Evolutionary conservation across 805 yeast genomes (phyloP).

Genomic region (Metschnikowia gelsemii): DNA sequence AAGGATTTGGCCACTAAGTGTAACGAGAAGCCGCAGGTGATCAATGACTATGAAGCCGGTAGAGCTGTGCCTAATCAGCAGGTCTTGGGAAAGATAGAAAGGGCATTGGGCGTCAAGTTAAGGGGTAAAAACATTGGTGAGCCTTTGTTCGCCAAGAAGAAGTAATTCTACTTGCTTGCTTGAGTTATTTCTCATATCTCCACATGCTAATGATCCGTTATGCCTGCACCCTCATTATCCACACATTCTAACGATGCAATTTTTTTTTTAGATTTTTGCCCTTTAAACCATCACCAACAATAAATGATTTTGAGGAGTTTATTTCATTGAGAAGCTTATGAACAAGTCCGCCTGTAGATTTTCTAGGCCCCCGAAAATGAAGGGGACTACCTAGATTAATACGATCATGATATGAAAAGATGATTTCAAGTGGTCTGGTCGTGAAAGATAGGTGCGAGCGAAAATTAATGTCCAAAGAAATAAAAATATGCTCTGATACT

Average conservation of each 20-base stretch:
- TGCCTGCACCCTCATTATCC: constrained; percentile 3
- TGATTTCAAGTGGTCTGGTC: too few relatives aligned
- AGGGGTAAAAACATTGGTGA: constrained; percentile 95
- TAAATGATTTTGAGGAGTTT: not conserved
- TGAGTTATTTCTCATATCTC: not conserved
- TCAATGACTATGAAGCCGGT: constrained; percentile 96
- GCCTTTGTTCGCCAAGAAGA: constrained; percentile 68
- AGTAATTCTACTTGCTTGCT: constrained; percentile 20
- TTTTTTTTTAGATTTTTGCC: constrained; percentile 1
- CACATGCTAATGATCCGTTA: constrained; percentile 10
- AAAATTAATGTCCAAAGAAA: too few relatives aligned
- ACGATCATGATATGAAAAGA: too few relatives aligned
- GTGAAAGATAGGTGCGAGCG: too few relatives aligned
- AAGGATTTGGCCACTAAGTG: constrained; percentile 94
- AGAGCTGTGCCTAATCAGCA: constrained; percentile 97
- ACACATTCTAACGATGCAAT: not conserved
- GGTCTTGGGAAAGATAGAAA: constrained; percentile 84
- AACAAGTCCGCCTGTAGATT: too few relatives aligned
- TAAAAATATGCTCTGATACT: too few relatives aligned
- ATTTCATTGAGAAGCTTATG: too few relatives aligned
- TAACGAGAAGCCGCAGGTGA: constrained; percentile 92
- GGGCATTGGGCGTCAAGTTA: constrained; percentile 90
- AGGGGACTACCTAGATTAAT: too few relatives aligned
- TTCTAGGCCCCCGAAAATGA: too few relatives aligned
- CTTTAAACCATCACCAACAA: not conserved